Evolutionary conservation across 139 green algal genomes (phyloP).

Genomic region (Coelastrella sp.): DNA sequence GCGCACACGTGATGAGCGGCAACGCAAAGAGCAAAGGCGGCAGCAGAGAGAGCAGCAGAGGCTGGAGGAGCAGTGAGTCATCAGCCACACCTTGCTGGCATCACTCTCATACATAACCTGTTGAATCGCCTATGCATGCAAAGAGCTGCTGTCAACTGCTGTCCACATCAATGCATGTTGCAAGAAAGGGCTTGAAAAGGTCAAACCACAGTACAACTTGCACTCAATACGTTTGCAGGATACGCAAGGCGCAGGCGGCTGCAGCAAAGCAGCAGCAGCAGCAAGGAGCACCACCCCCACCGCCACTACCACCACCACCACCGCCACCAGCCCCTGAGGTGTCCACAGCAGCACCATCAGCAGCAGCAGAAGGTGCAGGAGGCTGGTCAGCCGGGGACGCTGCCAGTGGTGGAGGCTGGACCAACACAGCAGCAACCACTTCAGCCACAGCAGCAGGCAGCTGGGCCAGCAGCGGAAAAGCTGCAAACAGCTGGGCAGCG

Average conservation of each 20-base stretch:
- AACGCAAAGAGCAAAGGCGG: conserved; percentile 15
- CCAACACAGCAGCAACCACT: not conserved
- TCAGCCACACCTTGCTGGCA: not conserved
- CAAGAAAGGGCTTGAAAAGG: not conserved
- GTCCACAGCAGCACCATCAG: not conserved
- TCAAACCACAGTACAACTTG: not conserved
- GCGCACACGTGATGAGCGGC: conserved; percentile 21
- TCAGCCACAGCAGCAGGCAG: not conserved
- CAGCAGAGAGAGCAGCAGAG: conserved; percentile 38
- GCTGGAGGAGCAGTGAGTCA: conserved; percentile 41
- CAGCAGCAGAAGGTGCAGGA: not conserved
- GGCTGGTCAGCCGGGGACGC: not conserved
- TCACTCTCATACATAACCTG: not conserved
- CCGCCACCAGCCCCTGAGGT: not conserved
- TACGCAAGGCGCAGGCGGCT: conserved; percentile 22
- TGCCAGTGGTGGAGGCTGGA: not conserved
- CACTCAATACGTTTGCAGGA: not conserved
- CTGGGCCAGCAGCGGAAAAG: not conserved
- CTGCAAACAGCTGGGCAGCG: not conserved
- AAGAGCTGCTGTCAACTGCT: not conserved
- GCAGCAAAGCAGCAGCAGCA: conserved; percentile 11
- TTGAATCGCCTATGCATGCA: not conserved
- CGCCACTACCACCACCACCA: not conserved
- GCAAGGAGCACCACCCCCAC: not conserved
- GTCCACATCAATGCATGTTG: not conserved